These are phyloP conservation scores for Yarrowia sp. DNA, from an alignment of 805 yeast species.

Conservation along the genomic window DNA sequence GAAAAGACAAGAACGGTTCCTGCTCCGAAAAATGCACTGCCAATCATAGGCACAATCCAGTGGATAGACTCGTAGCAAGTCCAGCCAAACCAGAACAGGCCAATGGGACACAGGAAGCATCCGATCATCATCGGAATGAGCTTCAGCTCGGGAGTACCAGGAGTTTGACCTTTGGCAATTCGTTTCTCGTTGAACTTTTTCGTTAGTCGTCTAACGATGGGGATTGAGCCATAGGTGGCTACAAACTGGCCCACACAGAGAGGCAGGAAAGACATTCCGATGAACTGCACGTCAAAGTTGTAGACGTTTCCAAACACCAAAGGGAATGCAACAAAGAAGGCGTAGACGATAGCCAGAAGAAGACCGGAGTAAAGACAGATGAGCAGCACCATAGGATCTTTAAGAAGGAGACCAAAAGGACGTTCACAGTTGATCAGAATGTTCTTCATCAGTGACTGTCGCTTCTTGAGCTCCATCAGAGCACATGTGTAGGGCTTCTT, in stretches of 20 bases:
- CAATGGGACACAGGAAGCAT: slow-evolving; percentile 55
- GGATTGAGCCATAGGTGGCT: slow-evolving; percentile 51
- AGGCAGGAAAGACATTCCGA: slow-evolving; percentile 60
- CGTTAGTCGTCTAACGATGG: slow-evolving; percentile 44
- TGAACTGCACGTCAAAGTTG: slow-evolving; percentile 46
- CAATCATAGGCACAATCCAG: slow-evolving; percentile 64
- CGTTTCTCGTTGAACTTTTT: slow-evolving; percentile 33
- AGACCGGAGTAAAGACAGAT: slow-evolving; percentile 63
- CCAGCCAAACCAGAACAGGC: slow-evolving; percentile 72
- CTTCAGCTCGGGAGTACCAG: slow-evolving; percentile 54
- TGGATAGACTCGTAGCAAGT: slow-evolving; percentile 52
- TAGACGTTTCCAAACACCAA: slow-evolving; percentile 47
- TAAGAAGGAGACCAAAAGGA: slow-evolving; percentile 50
- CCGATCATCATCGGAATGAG: slow-evolving; percentile 59
- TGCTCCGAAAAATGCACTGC: slow-evolving; percentile 55
- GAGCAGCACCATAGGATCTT: slow-evolving; percentile 62
- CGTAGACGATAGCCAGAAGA: slow-evolving; percentile 62
- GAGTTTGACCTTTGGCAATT: slow-evolving; percentile 48
- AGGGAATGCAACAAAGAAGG: slow-evolving; percentile 60
- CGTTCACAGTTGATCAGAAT: slow-evolving; percentile 47
- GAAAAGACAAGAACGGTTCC: slow-evolving; percentile 57
- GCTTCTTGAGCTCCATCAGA: not conserved
- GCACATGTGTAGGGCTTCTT: slow-evolving; percentile 7
- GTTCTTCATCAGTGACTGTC: not conserved
- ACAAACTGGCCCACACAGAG: slow-evolving; percentile 52